Percentiles rank a stretch among this genome's conserved stretches.
These are phyloP conservation scores for Cornus florida DNA, from an alignment of 148 eudicot genomes.

Conservation along the genomic window DNA sequence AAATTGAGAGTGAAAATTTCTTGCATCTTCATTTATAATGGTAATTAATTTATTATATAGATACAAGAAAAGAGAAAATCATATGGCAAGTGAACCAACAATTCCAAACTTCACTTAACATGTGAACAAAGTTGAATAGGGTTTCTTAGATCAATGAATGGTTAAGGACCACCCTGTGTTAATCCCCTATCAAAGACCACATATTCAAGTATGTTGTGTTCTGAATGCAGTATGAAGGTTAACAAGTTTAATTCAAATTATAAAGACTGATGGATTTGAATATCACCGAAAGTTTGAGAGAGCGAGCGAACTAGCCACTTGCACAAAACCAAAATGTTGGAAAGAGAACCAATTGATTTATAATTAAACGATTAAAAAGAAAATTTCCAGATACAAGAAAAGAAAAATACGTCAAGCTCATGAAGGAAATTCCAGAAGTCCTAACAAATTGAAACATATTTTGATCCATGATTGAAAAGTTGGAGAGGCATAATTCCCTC, in stretches of 20 bases:
- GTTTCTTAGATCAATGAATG: too few species aligned
- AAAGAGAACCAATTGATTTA: background rate
- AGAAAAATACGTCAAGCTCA: slow-evolving; percentile 1
- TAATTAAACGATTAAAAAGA: background rate
- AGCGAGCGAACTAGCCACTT: background rate
- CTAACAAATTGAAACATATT: background rate
- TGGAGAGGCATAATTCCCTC: background rate
- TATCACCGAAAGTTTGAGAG: background rate
- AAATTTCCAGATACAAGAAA: too few species aligned
- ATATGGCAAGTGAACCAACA: too few species aligned
- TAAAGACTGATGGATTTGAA: background rate
- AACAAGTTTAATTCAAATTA: background rate
- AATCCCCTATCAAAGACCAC: background rate
- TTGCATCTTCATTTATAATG: too few species aligned
- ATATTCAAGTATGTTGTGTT: background rate
- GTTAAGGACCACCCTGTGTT: too few species aligned
- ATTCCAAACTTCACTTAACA: too few species aligned
- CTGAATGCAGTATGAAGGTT: background rate
- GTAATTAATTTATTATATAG: too few species aligned
- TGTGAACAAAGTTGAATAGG: too few species aligned
- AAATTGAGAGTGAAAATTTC: too few species aligned
- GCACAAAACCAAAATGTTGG: background rate
- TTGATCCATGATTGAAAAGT: background rate
- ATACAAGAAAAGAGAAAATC: too few species aligned
- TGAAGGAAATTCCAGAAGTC: slow-evolving; percentile 2